Base-by-base conservation (phyloP, 257 asterid species). In the Salvia hispanica region DNA sequence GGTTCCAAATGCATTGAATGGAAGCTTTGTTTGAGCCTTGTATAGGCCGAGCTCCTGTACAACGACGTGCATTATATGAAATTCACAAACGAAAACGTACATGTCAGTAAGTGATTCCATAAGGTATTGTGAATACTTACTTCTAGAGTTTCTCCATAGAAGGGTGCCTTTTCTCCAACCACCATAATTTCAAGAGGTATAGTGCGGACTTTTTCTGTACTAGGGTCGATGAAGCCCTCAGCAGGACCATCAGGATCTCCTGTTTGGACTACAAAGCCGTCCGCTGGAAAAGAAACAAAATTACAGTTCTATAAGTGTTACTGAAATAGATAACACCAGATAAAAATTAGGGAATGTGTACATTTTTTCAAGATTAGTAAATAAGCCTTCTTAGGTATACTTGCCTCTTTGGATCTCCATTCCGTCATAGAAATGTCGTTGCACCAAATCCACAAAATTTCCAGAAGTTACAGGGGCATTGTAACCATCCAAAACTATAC, bases 191-290 rank as follows among this genome's bases (percentile, higher is more conserved):
- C 99, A 51, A 94, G 83, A 72, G 99, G 97, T 61, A 94, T 13
- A 13, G 91, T 88, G 4, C 99, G 95, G 14, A 83, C 80, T 67
- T 91, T 94, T 80, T 83, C 99, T 0, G 98, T 87, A 60, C 99
- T 94, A 33, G 99, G 99, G 66, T 94, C 98, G 50, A 94, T 82
- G 76, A 94, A 94, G 51, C 99, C 99, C 74, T 94, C 99, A 4
- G 98, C 96, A 0, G 99, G 99, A 39, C 99, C 99, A 70, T 88
- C 96, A n/a, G 99, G 99, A 76, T 94, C 98, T 66, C 99, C 99
- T 4, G 98, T 94, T 86, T 94, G 99, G 56, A 94, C 98, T 4
- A 94, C 99, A 77, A 94, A 94, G 37, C 99, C 99, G 76, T 94
- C 99, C 66, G 99, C 99, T 94, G 73, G 50, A 82, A 54, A 87